A percentile compares a stretch with the other conserved stretches of the same genome.
Evolutionary conservation across 1,284 basidiomycete species (phyloP).

Genomic region (Ceratobasidium theobromae): DNA sequence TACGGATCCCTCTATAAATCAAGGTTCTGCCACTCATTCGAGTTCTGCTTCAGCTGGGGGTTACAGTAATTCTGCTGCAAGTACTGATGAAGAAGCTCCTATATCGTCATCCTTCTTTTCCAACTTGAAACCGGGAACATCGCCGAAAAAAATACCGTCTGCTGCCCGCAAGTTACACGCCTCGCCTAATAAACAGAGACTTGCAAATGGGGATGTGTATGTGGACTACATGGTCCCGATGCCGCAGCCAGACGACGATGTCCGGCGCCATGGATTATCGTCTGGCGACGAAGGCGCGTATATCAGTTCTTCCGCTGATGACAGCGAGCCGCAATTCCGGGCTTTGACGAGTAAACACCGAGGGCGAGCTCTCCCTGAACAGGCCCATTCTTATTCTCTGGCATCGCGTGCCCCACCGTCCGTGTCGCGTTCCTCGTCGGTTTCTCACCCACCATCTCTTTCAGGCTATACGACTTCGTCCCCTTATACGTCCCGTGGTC

Average conservation of each 20-base stretch:
- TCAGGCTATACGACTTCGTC: slow-evolving; percentile 11
- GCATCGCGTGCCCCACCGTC: not conserved
- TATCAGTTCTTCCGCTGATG: slow-evolving; percentile 15
- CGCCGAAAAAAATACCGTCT: slow-evolving; percentile 1
- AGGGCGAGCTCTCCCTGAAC: not conserved
- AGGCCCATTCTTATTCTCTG: not conserved
- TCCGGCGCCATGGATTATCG: not conserved
- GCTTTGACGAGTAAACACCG: not conserved
- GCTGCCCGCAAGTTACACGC: slow-evolving; percentile 6
- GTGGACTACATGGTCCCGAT: slow-evolving; percentile 30
- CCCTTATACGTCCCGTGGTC: slow-evolving; percentile 21
- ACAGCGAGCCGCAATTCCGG: not conserved
- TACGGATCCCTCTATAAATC: not conserved
- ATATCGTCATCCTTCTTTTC: not conserved
- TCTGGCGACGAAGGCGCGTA: slow-evolving; percentile 29
- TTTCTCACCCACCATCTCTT: not conserved
- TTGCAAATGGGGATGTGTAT: slow-evolving; percentile 23
- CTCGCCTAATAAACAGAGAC: slow-evolving; percentile 1
- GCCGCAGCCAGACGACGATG: slow-evolving; percentile 5
- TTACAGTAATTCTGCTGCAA: not conserved
- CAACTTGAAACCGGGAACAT: not conserved
- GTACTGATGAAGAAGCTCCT: slow-evolving; percentile 19
- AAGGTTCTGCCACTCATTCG: not conserved
- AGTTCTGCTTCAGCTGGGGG: not conserved
- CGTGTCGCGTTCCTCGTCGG: slow-evolving; percentile 9